Evolutionary conservation across 306 rosid genomes (phyloP).

Genomic region (Senna tora): DNA sequence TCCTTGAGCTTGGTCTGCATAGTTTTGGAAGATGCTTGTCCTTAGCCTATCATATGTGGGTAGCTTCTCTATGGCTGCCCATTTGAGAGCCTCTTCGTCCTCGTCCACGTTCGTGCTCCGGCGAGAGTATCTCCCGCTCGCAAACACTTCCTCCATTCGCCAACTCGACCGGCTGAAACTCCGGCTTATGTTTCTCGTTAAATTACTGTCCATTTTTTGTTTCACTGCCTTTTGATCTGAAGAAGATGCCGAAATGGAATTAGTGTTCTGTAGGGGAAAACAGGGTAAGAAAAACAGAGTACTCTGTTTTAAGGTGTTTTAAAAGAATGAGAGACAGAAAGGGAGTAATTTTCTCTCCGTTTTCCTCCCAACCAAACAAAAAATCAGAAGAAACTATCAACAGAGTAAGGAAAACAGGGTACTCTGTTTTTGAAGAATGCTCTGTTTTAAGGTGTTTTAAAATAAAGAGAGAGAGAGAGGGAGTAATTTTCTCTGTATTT

Average conservation of each 20-base stretch:
- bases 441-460: no score
- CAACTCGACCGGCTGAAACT: conserved; percentile 74
- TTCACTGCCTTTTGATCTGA: conserved; percentile 10
- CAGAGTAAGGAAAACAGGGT: no score
- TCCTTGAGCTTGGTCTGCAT: conserved; percentile 37
- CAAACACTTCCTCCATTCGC: conserved; percentile 82
- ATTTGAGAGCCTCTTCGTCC: conserved; percentile 89
- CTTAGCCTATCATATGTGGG: conserved; percentile 85
- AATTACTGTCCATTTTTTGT: conserved; percentile 72
- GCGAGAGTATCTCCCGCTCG: conserved; percentile 55
- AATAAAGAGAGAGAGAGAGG: no score
- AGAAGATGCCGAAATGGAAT: background rate
- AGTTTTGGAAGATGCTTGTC: conserved; percentile 72
- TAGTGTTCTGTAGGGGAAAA: no score
- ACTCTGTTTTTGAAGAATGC: no score
- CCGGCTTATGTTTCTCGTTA: conserved; percentile 57
- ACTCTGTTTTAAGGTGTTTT: no score
- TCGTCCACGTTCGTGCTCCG: conserved; percentile 57
- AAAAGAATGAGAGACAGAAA: no score
- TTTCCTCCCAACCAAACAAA: background rate
- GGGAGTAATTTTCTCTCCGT: background rate
- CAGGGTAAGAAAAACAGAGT: no score
- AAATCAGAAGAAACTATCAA: background rate
- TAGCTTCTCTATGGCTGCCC: conserved; percentile 94
- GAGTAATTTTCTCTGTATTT: background rate